Percentiles rank a stretch among this genome's conserved stretches.
These are phyloP conservation scores for Trichophyton equinum DNA, from an alignment of 2,329 filamentous ascomycete genomes.

Conservation along the genomic window DNA sequence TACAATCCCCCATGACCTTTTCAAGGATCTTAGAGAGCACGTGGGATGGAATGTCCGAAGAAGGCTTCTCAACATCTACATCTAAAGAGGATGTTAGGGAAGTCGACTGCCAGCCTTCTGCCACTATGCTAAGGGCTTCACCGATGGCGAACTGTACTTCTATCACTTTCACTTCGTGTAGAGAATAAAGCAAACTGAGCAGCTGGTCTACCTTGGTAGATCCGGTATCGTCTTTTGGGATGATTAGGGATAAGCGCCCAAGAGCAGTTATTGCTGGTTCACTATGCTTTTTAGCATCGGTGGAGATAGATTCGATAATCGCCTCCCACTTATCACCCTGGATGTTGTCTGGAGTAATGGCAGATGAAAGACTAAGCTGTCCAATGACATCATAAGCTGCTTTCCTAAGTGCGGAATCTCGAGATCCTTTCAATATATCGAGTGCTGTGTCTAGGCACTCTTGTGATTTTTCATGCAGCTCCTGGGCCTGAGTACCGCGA, in stretches of 20 bases:
- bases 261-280: constrained; percentile 72
- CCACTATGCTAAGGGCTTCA: constrained; percentile 68
- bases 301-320: constrained; percentile 51
- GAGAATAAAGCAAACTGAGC: constrained; percentile 54
- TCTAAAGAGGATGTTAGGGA: constrained; percentile 64
- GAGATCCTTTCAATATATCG: constrained; percentile 41
- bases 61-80: constrained; percentile 46
- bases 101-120: constrained; percentile 72
- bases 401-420: constrained; percentile 45
- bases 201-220: constrained; percentile 37
- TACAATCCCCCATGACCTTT: constrained; percentile 64
- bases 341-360: constrained; percentile 31
- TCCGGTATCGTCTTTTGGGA: constrained; percentile 22
- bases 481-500: constrained; percentile 28
- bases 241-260: constrained; percentile 57
- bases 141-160: constrained; percentile 87
- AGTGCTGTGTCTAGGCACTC: constrained; percentile 35
- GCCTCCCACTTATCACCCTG: constrained; percentile 26
- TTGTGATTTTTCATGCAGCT: constrained; percentile 28
- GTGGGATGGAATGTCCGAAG: constrained; percentile 24
- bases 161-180: constrained; percentile 73
- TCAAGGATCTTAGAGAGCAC: constrained; percentile 49
- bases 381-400: constrained; percentile 47
- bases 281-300: constrained; percentile 63
- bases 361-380: constrained; percentile 48